Evolutionary conservation across 306 rosid species (phyloP).

Genomic region (Glycine soja): DNA sequence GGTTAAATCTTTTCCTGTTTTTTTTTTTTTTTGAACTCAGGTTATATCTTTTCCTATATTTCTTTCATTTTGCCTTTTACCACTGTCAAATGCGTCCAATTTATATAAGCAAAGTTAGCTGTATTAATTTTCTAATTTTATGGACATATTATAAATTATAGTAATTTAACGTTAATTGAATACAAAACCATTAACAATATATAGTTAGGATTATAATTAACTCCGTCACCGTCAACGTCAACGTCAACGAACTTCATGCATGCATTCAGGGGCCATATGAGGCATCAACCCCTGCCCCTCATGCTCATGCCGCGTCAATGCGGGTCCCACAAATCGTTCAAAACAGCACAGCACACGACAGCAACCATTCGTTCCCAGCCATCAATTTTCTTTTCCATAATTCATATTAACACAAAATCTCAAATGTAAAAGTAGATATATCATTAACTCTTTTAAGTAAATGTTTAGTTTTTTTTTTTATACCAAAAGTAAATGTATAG

Average conservation of each 20-base stretch:
- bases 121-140: too few species aligned
- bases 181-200: background rate
- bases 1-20: too few species aligned
- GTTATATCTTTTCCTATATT: too few species aligned
- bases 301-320: constrained; percentile 43
- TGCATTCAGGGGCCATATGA: background rate
- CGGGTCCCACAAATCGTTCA: constrained; percentile 45
- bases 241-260: background rate
- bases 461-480: too few species aligned
- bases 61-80: too few species aligned
- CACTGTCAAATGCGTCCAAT: too few species aligned
- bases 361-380: constrained; percentile 24
- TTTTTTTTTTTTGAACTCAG: too few species aligned
- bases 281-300: background rate
- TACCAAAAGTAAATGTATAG: too few species aligned
- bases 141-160: background rate
- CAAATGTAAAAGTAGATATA: background rate
- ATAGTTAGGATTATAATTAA: background rate
- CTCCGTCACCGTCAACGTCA: background rate
- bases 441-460: background rate
- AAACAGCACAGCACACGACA: constrained; percentile 20
- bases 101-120: too few species aligned
- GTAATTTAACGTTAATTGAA: background rate
- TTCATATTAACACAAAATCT: background rate
- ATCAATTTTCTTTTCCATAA: background rate